phyloP scores from a whole-genome alignment of 176 grass and related monocot genomes.

The Avena insularis region DNA sequence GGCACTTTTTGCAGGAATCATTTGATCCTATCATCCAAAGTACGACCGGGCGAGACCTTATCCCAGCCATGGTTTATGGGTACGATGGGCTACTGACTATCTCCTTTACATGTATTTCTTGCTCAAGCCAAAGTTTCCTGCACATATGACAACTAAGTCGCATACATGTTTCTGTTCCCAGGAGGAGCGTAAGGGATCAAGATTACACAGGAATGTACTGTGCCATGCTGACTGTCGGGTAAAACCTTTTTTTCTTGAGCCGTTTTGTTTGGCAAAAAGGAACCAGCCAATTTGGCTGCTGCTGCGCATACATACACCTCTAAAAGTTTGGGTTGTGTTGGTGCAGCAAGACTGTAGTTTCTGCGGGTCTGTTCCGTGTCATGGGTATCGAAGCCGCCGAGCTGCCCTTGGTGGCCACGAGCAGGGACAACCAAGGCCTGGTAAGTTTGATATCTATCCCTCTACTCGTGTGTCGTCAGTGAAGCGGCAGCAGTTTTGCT shows the following conservation, averaged over 20 bases:
- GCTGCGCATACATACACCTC: neutral
- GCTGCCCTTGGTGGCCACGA: constrained; percentile 81
- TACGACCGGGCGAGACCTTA: constrained; percentile 81
- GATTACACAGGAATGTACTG: constrained; percentile 98
- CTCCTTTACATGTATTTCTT: neutral
- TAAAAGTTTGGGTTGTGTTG: constrained; percentile 34
- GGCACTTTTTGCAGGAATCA: constrained; percentile 66
- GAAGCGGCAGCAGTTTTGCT: too few relatives aligned
- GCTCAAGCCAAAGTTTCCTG: neutral
- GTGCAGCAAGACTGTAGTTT: constrained; percentile 79
- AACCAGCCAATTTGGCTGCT: neutral
- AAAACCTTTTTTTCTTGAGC: neutral
- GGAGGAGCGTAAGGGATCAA: constrained; percentile 73
- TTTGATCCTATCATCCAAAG: constrained; percentile 92
- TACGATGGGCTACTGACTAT: constrained; percentile 38
- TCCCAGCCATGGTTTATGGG: constrained; percentile 98
- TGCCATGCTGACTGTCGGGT: constrained; percentile 82
- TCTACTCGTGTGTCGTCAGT: too few relatives aligned
- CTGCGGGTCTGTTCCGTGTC: constrained; percentile 69
- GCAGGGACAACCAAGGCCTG: constrained; percentile 67
- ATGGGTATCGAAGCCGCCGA: constrained; percentile 75
- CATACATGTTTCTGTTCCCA: constrained; percentile 51
- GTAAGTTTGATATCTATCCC: constrained; percentile 39
- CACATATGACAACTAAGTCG: constrained; percentile 9
- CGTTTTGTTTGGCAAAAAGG: neutral